Evolutionary conservation across 2,329 filamentous ascomycete genomes (phyloP), one percentile per base, ranked within the genome.

Genomic region (Coleophoma eucalyptorum): DNA sequence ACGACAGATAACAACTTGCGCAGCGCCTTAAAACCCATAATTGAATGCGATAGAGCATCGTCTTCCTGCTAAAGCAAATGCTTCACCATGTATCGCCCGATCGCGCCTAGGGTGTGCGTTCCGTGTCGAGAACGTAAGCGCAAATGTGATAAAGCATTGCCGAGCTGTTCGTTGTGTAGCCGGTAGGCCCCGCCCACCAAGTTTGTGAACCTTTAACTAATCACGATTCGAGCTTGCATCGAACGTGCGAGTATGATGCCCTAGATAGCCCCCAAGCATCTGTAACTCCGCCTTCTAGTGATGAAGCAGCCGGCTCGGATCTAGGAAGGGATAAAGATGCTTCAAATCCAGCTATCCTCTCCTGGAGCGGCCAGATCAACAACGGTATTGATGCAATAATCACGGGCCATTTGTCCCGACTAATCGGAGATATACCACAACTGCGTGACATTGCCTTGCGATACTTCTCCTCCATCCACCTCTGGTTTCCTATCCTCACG

Each of bases 401-500:
- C 26, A 26, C 26, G 6, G 10, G 26, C 26, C 26, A 26, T 5
- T 8, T 26, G 6, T 26, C 26, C 26, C 26, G 26, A 5, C 26
- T 26, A 8, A 8, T 26, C 2, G 26, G 26, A 26, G 26, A 26
- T 8, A 8, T 26, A 8, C 26, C 26, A 5, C 26, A 26, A 26
- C 3, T 26, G 26, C 26, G 26, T 8, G 26, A 26, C 26, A 26
- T 7, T 26, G 26, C 26, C 26, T 5, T 26, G 26, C 6, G 10
- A 26, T 26, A 26, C 26, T 26, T 26, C 26, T 5, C 26, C 26
- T 26, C 26, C 26, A 44, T 35, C 13, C 48, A 44, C 15, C 26
- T 44, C 6, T 59, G 57, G 55, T 55, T 55, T 46, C 53, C 55
- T n/a, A 52, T 59, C 20, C 12, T 57, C 20, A 51, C 51, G 13